Conservation (phyloP, 768 basidiomycete genomes). For the Trametes cubensis region DNA sequence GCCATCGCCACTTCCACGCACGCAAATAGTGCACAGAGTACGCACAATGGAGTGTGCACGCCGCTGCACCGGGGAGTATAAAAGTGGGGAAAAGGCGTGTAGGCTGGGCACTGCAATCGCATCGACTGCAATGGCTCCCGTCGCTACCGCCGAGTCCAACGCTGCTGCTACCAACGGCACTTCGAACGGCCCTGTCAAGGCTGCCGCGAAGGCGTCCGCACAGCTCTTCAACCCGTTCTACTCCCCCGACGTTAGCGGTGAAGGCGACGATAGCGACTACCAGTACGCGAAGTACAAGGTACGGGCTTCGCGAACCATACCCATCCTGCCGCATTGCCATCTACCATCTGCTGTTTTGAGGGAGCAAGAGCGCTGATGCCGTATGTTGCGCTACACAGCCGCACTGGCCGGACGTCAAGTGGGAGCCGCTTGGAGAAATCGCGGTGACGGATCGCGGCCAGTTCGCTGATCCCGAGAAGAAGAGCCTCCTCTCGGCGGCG, state of each 20-base stretch:
- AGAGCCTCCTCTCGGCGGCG: conserved; percentile 62
- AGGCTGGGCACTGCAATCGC: conserved; percentile 5
- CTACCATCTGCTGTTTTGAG: no score
- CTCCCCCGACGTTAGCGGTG: conserved; percentile 54
- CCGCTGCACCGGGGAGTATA: conserved; percentile 11
- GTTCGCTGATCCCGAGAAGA: conserved; percentile 72
- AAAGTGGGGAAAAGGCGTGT: background rate
- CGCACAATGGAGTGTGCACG: conserved; percentile 1
- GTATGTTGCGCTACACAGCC: conserved; percentile 46
- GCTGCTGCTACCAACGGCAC: conserved; percentile 25
- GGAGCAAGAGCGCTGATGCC: background rate
- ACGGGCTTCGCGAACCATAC: conserved; percentile 5
- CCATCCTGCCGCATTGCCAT: no score
- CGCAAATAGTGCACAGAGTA: conserved; percentile 26
- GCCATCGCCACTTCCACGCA: conserved; percentile 31
- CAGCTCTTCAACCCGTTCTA: conserved; percentile 65
- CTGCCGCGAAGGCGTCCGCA: conserved; percentile 19
- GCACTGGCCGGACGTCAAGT: conserved; percentile 60
- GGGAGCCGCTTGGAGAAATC: conserved; percentile 63
- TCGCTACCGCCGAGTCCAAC: conserved; percentile 44
- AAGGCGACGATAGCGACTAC: conserved; percentile 55
- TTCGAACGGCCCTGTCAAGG: conserved; percentile 34
- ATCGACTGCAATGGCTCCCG: conserved; percentile 49
- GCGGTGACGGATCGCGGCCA: conserved; percentile 67
- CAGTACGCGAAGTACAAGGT: conserved; percentile 64